Evolutionary conservation across 1,284 basidiomycete species (phyloP), one percentile per base, ranked within the genome.

Genomic region (Cryptococcus jaspeensis): DNA sequence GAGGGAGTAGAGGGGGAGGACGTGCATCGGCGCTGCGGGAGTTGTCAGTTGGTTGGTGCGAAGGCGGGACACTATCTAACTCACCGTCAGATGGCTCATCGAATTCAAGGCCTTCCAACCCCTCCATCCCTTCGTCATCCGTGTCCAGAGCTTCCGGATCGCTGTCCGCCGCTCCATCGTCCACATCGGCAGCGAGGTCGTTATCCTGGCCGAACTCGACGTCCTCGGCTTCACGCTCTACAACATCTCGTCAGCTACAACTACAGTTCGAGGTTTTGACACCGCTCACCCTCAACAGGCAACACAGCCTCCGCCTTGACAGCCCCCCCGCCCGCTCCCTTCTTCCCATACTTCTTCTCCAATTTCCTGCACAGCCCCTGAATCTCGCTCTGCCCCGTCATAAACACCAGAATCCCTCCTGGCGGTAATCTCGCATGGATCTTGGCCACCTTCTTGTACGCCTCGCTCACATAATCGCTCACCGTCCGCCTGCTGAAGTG

Each of bases 401-500:
- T 78, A 75, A 90, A 90, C 37, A 89, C 83, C 42, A 90, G 78
- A 16, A 90, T 83, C 0, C 87, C 87, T 2, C 87, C 87, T 0
- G 84, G 81, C 1, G 87, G 87, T 5, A 90, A 75, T 5, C 86
- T 80, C 6, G 85, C 80, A 66, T 90, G 87, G 55, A 90, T 88
- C 73, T 88, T 96, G 63, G 83, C 82, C 1, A 91, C 83, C 77
- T 99, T 99, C 71, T 87, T 90, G 66, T 92, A 85, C 1, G 93
- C 90, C 75, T 97, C 93, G 4, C 82, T 84, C 44, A 98, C 85
- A 70, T 99, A 99, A 75, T 99, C 92, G 12, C 88, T 81, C 1
- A 81, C 77, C 0, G 96, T 99, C 45, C 87, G 84, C 25, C 92
- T 85, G 63, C 86, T 90, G 80, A 98, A 99, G 75, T 99, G 96